These are phyloP conservation scores for Corylus americana DNA, from an alignment of 306 rosid genomes.

Conservation along the genomic window DNA sequence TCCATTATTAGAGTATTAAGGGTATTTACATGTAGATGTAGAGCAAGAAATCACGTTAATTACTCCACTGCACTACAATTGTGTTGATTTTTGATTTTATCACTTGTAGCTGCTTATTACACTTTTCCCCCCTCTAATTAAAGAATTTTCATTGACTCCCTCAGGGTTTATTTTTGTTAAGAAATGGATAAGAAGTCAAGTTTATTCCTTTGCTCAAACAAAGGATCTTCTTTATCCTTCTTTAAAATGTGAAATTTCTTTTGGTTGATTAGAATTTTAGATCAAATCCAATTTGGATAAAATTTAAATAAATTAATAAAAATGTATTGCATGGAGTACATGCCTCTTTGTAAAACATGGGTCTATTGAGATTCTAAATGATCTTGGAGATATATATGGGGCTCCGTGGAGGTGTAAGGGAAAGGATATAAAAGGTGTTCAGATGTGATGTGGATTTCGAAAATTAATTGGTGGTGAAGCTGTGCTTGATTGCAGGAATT, in stretches of 20 bases:
- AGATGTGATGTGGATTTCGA: not conserved
- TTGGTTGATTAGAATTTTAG: not conserved
- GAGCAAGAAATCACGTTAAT: not conserved
- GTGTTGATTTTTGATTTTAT: not conserved
- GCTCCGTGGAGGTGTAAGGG: not conserved
- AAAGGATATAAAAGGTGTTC: not conserved
- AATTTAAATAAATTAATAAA: not conserved
- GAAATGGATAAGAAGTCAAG: not conserved
- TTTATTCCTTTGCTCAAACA: not conserved
- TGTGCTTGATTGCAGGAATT: not conserved
- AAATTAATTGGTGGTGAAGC: not conserved
- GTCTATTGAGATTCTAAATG: too few relatives aligned
- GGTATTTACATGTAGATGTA: not conserved
- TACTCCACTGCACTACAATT: not conserved
- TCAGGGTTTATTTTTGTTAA: not conserved
- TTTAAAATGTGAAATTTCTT: not conserved
- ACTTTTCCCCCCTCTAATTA: not conserved
- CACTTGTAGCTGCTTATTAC: not conserved
- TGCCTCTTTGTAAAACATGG: too few relatives aligned
- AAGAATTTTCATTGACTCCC: not conserved
- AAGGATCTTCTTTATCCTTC: not conserved
- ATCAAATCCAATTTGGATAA: not conserved
- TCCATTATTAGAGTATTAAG: not conserved
- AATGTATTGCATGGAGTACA: too few relatives aligned
- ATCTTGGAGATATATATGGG: not conserved